phyloP scores from a whole-genome alignment of 2,329 filamentous ascomycete genomes.

The Diaporthe helianthi region DNA sequence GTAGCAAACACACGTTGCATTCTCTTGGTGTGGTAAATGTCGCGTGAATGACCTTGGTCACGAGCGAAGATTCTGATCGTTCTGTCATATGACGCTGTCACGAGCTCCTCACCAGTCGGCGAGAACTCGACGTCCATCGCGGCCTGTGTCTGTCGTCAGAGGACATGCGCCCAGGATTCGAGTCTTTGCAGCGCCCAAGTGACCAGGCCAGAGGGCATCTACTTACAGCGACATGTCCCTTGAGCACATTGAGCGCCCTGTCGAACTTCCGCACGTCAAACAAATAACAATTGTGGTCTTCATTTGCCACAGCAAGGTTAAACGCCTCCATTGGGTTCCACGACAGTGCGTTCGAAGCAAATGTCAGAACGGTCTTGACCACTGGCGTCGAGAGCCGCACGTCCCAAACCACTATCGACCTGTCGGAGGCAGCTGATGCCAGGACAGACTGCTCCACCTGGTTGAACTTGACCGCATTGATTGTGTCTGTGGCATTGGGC shows the following conservation, averaged over 20 bases:
- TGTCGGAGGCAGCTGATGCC: slow-evolving; percentile 83
- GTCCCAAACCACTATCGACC: slow-evolving; percentile 85
- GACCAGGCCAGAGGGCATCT: slow-evolving; percentile 45
- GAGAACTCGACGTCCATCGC: slow-evolving; percentile 98
- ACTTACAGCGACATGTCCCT: slow-evolving; percentile 74
- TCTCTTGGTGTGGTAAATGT: slow-evolving; percentile 97
- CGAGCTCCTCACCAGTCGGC: slow-evolving; percentile 91
- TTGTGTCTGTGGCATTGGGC: slow-evolving; percentile 90
- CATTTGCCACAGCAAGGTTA: slow-evolving; percentile 80
- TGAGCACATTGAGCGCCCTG: slow-evolving; percentile 86
- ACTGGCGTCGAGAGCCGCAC: slow-evolving; percentile 85
- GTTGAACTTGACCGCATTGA: slow-evolving; percentile 89
- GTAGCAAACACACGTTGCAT: slow-evolving; percentile 94
- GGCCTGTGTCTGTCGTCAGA: slow-evolving; percentile 51
- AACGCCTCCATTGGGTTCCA: slow-evolving; percentile 99
- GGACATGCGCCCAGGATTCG: neutral
- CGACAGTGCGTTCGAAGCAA: slow-evolving; percentile 82
- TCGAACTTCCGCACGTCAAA: slow-evolving; percentile 95
- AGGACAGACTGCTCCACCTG: slow-evolving; percentile 92
- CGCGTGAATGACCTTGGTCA: slow-evolving; percentile 81
- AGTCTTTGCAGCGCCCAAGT: neutral
- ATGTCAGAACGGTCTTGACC: slow-evolving; percentile 79
- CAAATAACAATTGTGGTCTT: slow-evolving; percentile 88
- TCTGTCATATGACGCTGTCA: slow-evolving; percentile 87
- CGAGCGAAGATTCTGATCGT: slow-evolving; percentile 87